Evolutionary conservation across 2,329 filamentous ascomycete species (phyloP).

Genomic region (Sporothrix sp.): DNA sequence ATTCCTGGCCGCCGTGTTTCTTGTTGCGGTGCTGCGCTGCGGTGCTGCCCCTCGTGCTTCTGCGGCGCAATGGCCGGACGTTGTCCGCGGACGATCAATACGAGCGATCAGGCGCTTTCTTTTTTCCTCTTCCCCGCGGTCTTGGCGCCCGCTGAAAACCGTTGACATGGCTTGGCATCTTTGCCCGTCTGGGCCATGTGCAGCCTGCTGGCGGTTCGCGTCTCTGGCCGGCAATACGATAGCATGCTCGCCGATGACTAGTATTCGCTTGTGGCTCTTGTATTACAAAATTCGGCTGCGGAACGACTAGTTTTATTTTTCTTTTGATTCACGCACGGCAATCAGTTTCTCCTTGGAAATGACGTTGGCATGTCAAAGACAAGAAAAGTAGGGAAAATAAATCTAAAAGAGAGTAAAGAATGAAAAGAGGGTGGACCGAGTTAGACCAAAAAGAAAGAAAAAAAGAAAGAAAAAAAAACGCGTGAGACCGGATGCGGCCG

Average conservation of each 20-base stretch:
- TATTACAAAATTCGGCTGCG: too few relatives aligned
- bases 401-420: conserved; percentile 12
- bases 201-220: neutral
- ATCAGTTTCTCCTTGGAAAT: neutral
- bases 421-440: neutral
- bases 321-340: too few relatives aligned
- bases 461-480: neutral
- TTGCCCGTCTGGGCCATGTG: conserved; percentile 7
- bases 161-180: conserved; percentile 9
- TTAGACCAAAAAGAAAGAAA: neutral
- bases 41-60: too few relatives aligned
- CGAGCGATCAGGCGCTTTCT: too few relatives aligned
- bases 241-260: too few relatives aligned
- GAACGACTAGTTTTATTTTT: too few relatives aligned
- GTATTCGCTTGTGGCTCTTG: too few relatives aligned
- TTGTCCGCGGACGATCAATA: too few relatives aligned
- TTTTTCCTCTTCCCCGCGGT: neutral
- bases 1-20: too few relatives aligned
- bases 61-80: too few relatives aligned
- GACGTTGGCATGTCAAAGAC: neutral
- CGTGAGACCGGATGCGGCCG: neutral
- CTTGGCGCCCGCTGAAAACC: neutral
- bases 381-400: conserved; percentile 3
- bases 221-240: too few relatives aligned
- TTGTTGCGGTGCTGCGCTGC: too few relatives aligned